phyloP scores from a whole-genome alignment of 139 green algal genomes.

The Pleodorina starrii region DNA sequence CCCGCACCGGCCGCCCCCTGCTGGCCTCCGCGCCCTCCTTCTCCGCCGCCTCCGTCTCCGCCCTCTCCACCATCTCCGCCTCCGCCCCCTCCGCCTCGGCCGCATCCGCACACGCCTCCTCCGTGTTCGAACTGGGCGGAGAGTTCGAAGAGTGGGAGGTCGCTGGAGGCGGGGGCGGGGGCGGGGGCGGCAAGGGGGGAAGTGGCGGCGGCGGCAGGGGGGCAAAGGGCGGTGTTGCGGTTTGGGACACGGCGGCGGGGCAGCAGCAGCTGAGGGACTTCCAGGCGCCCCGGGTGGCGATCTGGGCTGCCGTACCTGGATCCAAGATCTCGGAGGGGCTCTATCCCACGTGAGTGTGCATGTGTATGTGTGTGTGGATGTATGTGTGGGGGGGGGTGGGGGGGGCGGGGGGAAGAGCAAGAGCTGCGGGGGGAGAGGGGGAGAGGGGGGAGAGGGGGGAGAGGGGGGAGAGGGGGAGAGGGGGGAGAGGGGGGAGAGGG shows the following conservation, averaged over 20 bases:
- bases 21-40: background rate
- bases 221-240: background rate
- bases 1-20: background rate
- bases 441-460: no score
- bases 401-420: no score
- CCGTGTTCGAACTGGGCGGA: background rate
- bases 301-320: conserved; percentile 50
- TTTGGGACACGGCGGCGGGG: background rate
- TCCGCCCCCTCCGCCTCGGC: background rate
- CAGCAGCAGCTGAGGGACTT: conserved; percentile 47
- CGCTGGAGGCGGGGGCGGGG: background rate
- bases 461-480: no score
- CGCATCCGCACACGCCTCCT: conserved; percentile 14
- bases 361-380: no score
- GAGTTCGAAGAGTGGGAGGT: background rate
- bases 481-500: no score
- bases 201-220: background rate
- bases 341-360: conserved; percentile 37
- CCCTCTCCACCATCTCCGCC: background rate
- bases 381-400: no score
- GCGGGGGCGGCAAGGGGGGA: background rate
- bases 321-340: conserved; percentile 49
- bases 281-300: conserved; percentile 39
- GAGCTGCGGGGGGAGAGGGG: no score
- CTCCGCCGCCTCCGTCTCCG: background rate